Percentiles rank a stretch among this genome's conserved stretches.
Conservation (phyloP, 2,329 filamentous ascomycete genomes). For the Colletotrichum gigasporum region DNA sequence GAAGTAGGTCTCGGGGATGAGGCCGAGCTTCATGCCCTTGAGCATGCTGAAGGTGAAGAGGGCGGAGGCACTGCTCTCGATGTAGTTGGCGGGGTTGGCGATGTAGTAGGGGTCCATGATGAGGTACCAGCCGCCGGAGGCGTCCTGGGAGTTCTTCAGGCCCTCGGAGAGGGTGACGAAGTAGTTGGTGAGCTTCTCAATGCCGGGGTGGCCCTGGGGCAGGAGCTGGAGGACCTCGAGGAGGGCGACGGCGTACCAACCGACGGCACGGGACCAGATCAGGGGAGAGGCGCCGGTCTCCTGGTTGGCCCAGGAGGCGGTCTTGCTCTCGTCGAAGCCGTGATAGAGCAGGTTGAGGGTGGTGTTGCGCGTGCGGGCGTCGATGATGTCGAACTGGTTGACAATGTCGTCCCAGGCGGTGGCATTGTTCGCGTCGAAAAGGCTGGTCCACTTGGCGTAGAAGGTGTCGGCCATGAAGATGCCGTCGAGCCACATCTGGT, state of each 20-base stretch:
- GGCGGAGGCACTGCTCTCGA: constrained; percentile 67
- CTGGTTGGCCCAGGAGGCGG: constrained; percentile 60
- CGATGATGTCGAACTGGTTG: constrained; percentile 56
- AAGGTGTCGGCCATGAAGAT: constrained; percentile 60
- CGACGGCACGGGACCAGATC: constrained; percentile 62
- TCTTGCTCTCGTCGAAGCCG: constrained; percentile 61
- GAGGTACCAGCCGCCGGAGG: constrained; percentile 64
- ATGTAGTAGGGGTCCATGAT: constrained; percentile 61
- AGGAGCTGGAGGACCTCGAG: constrained; percentile 60
- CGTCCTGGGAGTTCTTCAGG: constrained; percentile 52
- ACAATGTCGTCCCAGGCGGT: constrained; percentile 57
- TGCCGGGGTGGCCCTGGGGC: constrained; percentile 47
- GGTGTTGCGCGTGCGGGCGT: constrained; percentile 50
- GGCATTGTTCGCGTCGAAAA: constrained; percentile 48
- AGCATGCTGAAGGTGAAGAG: constrained; percentile 66
- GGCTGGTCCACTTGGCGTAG: constrained; percentile 50
- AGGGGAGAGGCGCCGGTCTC: constrained; percentile 59
- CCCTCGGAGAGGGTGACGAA: constrained; percentile 52
- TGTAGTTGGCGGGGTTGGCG: constrained; percentile 63
- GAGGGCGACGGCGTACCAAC: constrained; percentile 63
- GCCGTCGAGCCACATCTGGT: constrained; percentile 69
- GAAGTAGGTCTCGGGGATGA: constrained; percentile 48
- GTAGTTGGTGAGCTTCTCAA: constrained; percentile 47
- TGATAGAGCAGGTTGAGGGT: constrained; percentile 58
- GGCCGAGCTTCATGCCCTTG: constrained; percentile 30